These are phyloP conservation scores for Cucumis cinereus DNA, from an alignment of 306 rosid genomes.

Conservation along the genomic window DNA sequence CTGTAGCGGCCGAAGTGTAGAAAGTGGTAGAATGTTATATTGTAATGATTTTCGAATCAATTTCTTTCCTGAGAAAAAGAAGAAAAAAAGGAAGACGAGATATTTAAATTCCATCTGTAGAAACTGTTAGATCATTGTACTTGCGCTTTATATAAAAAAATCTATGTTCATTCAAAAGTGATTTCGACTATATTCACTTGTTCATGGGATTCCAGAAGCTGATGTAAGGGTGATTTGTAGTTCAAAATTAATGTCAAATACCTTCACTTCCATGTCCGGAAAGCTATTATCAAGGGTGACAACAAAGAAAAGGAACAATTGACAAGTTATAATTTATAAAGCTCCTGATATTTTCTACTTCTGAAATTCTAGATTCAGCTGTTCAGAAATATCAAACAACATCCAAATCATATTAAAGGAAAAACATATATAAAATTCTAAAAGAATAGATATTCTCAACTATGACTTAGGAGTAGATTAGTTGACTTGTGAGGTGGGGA, in stretches of 20 bases:
- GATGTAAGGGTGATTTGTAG: not conserved
- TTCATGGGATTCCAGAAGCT: not conserved
- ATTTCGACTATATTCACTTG: not conserved
- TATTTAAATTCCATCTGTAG: not conserved
- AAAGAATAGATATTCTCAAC: not conserved
- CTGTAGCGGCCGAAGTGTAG: slow-evolving; percentile 29
- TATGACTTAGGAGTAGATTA: not conserved
- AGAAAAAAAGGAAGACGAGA: not conserved
- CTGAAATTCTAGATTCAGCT: not conserved
- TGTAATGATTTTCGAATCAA: slow-evolving; percentile 10
- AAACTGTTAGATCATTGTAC: not conserved
- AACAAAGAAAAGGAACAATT: not conserved
- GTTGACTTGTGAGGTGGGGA: not conserved
- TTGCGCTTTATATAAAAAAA: not conserved
- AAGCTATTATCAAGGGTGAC: not conserved
- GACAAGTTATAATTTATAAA: not conserved
- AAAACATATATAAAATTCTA: not conserved
- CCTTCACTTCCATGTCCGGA: not conserved
- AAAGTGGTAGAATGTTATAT: slow-evolving; percentile 44
- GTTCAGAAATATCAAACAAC: not conserved
- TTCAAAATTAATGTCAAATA: not conserved
- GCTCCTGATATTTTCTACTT: not conserved
- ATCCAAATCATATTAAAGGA: not conserved
- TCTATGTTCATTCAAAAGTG: not conserved
- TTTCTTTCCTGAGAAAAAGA: not conserved